phyloP scores from a whole-genome alignment of 1,284 basidiomycete species.

The Trichosporon sp. region DNA sequence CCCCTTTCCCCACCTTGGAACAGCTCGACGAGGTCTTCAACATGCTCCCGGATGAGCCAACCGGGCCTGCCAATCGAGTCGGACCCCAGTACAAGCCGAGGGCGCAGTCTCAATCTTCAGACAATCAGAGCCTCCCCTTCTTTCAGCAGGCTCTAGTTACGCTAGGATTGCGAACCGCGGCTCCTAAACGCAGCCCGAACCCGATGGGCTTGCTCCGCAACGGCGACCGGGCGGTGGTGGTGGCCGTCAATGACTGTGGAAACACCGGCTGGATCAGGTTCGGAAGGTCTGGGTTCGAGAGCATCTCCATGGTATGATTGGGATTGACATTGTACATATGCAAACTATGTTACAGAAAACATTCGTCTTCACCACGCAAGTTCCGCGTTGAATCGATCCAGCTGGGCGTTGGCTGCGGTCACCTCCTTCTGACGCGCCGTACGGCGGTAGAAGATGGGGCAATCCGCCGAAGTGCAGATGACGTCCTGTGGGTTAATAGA shows the following conservation, averaged over 20 bases:
- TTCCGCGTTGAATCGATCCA: slow-evolving; percentile 72
- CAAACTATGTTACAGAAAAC: not conserved
- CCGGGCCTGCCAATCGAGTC: slow-evolving; percentile 36
- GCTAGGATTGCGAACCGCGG: not conserved
- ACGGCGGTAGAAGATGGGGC: slow-evolving; percentile 96
- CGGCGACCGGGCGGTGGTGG: slow-evolving; percentile 76
- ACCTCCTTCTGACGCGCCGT: slow-evolving; percentile 97
- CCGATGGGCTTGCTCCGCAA: slow-evolving; percentile 71
- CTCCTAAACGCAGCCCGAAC: not conserved
- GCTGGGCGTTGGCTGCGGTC: slow-evolving; percentile 66
- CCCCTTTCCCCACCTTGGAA: slow-evolving; percentile 39
- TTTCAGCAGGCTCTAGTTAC: not conserved
- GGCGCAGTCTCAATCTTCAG: not conserved
- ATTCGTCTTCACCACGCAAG: slow-evolving; percentile 35
- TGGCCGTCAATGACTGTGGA: slow-evolving; percentile 86
- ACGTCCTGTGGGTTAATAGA: slow-evolving; percentile 63
- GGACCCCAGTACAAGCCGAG: slow-evolving; percentile 36
- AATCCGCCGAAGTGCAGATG: slow-evolving; percentile 92
- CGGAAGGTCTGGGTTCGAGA: slow-evolving; percentile 76
- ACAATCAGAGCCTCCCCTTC: not conserved
- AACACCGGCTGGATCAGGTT: slow-evolving; percentile 86
- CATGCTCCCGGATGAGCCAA: slow-evolving; percentile 37
- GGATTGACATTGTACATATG: slow-evolving; percentile 4
- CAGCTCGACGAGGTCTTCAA: slow-evolving; percentile 43
- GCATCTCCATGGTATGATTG: slow-evolving; percentile 61